phyloP scores from a whole-genome alignment of 345 rosid species.

The Cochlearia excelsa region DNA sequence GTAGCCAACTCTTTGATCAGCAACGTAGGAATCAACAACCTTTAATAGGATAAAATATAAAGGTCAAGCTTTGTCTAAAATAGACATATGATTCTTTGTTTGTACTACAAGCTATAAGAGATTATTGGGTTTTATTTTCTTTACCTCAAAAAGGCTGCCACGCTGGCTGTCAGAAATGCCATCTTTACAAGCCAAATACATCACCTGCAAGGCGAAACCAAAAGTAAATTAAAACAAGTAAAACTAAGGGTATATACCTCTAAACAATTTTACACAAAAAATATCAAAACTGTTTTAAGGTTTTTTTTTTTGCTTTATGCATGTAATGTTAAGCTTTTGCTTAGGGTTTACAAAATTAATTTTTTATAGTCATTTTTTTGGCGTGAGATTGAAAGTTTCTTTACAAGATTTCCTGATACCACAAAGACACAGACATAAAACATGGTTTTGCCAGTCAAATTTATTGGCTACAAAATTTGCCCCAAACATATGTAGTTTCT shows the following conservation, averaged over 20 bases:
- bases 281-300: background rate
- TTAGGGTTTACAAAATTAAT: no score
- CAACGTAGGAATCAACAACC: slow-evolving; percentile 71
- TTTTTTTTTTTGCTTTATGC: background rate
- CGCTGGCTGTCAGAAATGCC: slow-evolving; percentile 54
- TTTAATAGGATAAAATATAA: slow-evolving; percentile 29
- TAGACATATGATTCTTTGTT: background rate
- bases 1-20: slow-evolving; percentile 80
- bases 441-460: background rate
- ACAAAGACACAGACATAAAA: slow-evolving; percentile 6
- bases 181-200: slow-evolving; percentile 65
- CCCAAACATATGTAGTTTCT: slow-evolving; percentile 13
- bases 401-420: slow-evolving; percentile 19
- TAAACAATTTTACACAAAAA: background rate
- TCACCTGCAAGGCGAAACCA: slow-evolving; percentile 45
- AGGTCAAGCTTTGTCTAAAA: no score
- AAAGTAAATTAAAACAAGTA: background rate
- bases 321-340: background rate
- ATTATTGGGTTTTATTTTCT: slow-evolving; percentile 9
- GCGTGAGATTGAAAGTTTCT: slow-evolving; percentile 3
- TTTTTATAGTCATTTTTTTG: background rate
- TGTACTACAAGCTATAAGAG: background rate
- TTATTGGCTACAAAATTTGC: slow-evolving; percentile 17
- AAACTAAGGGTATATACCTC: background rate
- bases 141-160: slow-evolving; percentile 65